Conservation (phyloP, 2,329 filamentous ascomycete genomes). For the Cytospora leucostoma region DNA sequence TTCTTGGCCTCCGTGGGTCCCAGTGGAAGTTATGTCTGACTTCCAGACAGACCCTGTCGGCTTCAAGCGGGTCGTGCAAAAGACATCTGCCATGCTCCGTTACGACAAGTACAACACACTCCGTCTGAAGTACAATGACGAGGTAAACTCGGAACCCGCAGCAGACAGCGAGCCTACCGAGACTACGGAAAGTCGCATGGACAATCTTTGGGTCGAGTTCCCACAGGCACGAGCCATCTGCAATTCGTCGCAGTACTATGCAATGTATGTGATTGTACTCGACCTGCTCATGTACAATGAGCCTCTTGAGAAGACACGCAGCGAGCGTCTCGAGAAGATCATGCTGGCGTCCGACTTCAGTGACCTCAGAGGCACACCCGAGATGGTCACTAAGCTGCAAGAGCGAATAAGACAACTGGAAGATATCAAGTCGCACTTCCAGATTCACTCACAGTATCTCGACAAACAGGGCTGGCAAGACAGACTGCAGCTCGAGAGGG, state of each 20-base stretch:
- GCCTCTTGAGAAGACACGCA: slow-evolving; percentile 94
- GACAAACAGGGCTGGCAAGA: slow-evolving; percentile 93
- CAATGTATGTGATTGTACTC: slow-evolving; percentile 96
- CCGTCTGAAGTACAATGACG: slow-evolving; percentile 94
- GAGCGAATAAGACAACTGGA: slow-evolving; percentile 91
- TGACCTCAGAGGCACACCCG: slow-evolving; percentile 87
- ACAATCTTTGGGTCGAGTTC: slow-evolving; percentile 96
- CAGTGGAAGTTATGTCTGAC: slow-evolving; percentile 97
- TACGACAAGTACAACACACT: slow-evolving; percentile 99
- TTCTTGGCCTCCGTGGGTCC: slow-evolving; percentile 97
- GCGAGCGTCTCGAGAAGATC: slow-evolving; percentile 93
- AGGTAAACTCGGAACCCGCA: slow-evolving; percentile 69
- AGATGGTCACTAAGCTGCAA: slow-evolving; percentile 89
- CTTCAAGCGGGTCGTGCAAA: slow-evolving; percentile 96
- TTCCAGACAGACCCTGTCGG: slow-evolving; percentile 92
- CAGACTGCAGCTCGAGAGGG: slow-evolving; percentile 82
- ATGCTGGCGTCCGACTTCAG: slow-evolving; percentile 99
- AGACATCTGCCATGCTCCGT: slow-evolving; percentile 89
- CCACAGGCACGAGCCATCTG: slow-evolving; percentile 92
- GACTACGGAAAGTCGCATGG: slow-evolving; percentile 74
- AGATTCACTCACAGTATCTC: slow-evolving; percentile 83
- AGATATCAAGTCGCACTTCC: slow-evolving; percentile 95
- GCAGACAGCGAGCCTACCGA: slow-evolving; percentile 54
- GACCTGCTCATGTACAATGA: slow-evolving; percentile 96
- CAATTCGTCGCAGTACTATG: slow-evolving; percentile 96